Evolutionary conservation across 345 rosid genomes (phyloP).

Genomic region (Camelina hispida): DNA sequence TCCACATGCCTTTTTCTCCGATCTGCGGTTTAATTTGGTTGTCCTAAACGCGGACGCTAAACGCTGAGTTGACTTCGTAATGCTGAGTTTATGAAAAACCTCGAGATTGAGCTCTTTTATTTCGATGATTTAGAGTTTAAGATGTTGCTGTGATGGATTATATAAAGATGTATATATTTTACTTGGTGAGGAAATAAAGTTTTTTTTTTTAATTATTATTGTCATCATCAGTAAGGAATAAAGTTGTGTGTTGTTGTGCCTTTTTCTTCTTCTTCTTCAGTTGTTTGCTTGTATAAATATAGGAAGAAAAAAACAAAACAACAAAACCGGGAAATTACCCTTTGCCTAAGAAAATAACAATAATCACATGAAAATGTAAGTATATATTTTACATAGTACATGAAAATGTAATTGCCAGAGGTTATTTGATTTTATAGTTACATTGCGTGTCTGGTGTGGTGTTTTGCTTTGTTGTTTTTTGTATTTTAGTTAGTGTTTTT

Average conservation of each 20-base stretch:
- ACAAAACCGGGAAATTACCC: too few species aligned
- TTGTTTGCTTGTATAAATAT: not conserved
- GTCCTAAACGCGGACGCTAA: conserved; percentile 23
- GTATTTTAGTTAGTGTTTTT: not conserved
- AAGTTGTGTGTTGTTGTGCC: conserved; percentile 1
- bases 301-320: not conserved
- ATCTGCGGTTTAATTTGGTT: conserved; percentile 9
- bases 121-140: not conserved
- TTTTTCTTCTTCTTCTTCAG: not conserved
- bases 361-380: too few species aligned
- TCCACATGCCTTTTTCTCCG: not conserved
- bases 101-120: too few species aligned
- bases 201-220: not conserved
- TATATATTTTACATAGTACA: too few species aligned
- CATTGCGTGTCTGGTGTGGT: not conserved
- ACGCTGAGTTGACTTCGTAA: conserved; percentile 32
- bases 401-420: too few species aligned
- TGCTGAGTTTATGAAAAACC: conserved; percentile 24
- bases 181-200: conserved; percentile 32
- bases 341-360: too few species aligned
- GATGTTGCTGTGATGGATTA: conserved; percentile 2
- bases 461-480: not conserved
- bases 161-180: conserved; percentile 23
- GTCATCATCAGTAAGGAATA: conserved; percentile 11
- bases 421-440: too few species aligned